phyloP scores from a whole-genome alignment of 208 protist genomes.

The Crithidia acanthocephali region DNA sequence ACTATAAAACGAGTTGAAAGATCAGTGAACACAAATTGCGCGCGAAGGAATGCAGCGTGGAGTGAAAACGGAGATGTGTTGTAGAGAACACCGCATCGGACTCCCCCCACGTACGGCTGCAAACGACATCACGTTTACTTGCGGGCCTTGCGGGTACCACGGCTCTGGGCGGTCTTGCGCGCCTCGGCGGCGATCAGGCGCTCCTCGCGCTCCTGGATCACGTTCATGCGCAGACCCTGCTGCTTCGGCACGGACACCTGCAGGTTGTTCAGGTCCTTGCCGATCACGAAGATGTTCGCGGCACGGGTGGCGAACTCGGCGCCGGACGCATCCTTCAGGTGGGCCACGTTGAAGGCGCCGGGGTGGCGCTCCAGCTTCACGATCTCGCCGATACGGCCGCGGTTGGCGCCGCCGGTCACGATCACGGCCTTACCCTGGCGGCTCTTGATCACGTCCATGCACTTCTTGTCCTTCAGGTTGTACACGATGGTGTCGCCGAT shows the following conservation, averaged over 20 bases:
- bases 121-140: background rate
- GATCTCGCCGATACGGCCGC: conserved; percentile 98
- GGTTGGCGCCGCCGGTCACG: conserved; percentile 98
- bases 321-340: conserved; percentile 93
- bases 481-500: conserved; percentile 98
- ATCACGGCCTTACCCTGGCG: conserved; percentile 95
- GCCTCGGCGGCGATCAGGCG: conserved; percentile 80
- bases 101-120: background rate
- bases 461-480: conserved; percentile 96
- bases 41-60: background rate
- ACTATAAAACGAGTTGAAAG: conserved; percentile 2
- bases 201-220: conserved; percentile 90
- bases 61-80: too few species aligned
- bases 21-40: conserved; percentile 11
- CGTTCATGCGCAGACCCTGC: conserved; percentile 95
- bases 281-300: conserved; percentile 99
- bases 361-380: conserved; percentile 93
- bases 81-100: too few species aligned
- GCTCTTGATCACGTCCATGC: conserved; percentile 92
- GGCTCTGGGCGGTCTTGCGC: conserved; percentile 54
- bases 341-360: conserved; percentile 98
- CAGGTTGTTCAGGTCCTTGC: conserved; percentile 90
- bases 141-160: conserved; percentile 51
- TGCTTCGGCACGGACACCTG: conserved; percentile 96
- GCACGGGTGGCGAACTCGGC: conserved; percentile 98